A percentile compares a stretch with the other conserved stretches of the same genome.
Conservation (phyloP, 345 rosid species). For the Gynandropsis gynandra region DNA sequence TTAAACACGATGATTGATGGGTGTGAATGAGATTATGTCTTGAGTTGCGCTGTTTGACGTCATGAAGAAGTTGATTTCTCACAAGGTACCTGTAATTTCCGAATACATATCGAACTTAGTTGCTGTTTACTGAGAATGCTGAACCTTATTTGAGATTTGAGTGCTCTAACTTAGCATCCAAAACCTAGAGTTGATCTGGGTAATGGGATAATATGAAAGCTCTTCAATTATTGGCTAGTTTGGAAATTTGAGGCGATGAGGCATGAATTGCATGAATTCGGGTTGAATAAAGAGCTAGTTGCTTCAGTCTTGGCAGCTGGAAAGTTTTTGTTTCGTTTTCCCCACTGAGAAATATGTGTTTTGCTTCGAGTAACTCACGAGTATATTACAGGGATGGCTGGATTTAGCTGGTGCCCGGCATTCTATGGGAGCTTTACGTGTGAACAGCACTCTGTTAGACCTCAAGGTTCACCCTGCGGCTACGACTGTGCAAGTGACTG, state of each 20-base stretch:
- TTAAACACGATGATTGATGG: not conserved
- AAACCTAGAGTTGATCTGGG: not conserved
- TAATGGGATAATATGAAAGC: not conserved
- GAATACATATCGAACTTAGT: too few relatives aligned
- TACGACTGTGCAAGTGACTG: constrained; percentile 44
- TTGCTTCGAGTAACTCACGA: not conserved
- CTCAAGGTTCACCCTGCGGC: constrained; percentile 71
- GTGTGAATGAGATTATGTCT: not conserved
- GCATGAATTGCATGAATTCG: too few relatives aligned
- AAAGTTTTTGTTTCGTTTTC: not conserved
- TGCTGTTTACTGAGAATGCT: too few relatives aligned
- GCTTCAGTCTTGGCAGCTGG: too few relatives aligned
- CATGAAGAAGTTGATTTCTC: not conserved
- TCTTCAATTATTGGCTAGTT: not conserved
- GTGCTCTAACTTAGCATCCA: constrained; percentile 5
- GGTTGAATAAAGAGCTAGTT: not conserved
- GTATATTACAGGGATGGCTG: constrained; percentile 72
- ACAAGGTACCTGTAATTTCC: too few relatives aligned
- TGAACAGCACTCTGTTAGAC: constrained; percentile 65
- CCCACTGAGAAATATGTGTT: not conserved
- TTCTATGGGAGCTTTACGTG: constrained; percentile 84
- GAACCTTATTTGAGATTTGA: not conserved
- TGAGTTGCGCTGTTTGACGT: not conserved
- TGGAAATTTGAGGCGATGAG: not conserved
- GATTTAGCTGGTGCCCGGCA: constrained; percentile 84